Evolutionary conservation across 163 green algal genomes (phyloP), one percentile per base, ranked within the genome.

Genomic region (Scenedesmus sp.): DNA sequence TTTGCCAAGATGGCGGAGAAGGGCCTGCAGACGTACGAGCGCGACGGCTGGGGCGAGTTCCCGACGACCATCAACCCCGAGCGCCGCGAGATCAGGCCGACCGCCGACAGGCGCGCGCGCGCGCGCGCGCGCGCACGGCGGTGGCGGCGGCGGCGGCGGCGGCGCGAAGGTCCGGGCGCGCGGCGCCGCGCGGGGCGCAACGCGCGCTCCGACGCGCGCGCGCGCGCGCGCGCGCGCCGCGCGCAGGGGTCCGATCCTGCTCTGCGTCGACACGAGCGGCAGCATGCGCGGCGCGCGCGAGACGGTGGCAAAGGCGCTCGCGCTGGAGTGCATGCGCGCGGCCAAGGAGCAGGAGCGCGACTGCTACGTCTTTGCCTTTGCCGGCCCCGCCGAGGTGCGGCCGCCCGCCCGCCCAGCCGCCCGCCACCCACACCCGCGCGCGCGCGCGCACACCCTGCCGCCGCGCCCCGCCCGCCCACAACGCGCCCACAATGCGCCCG

Each of bases 291-390:
- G 92, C 10, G 84, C 85, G 3, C 86, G 92, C 1, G 94, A 97
- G 86, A 89, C 83, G 13, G 91, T 98, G n/a, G 93, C 93, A 50
- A 98, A 98, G 85, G 91, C 92, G 11, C 78, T 97, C 28, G 87
- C 89, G 11, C 85, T 98, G 26, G 93, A 97, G 75, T 96, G 89
- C 87, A 91, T 96, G 84, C 80, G 94, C 6, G 87, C 87, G 4
- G 93, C 93, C 15, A 85, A 92, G 64, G 78, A 86, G 33, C 88
- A 97, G 72, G 45, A 90, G 53, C 86, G 94, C 2, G 53, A 72
- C 48, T 96, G 91, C 80, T 94, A 92, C 81, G 85, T 98, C 5
- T 97, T 95, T 84, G 90, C 92, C 3, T 98, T 98, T 85, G 92
- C 85, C 24, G 75, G 81, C 34, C 71, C 63, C 15, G 60, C 57